Base-by-base conservation (phyloP, 345 rosid species). In the Syzygium grande region DNA sequence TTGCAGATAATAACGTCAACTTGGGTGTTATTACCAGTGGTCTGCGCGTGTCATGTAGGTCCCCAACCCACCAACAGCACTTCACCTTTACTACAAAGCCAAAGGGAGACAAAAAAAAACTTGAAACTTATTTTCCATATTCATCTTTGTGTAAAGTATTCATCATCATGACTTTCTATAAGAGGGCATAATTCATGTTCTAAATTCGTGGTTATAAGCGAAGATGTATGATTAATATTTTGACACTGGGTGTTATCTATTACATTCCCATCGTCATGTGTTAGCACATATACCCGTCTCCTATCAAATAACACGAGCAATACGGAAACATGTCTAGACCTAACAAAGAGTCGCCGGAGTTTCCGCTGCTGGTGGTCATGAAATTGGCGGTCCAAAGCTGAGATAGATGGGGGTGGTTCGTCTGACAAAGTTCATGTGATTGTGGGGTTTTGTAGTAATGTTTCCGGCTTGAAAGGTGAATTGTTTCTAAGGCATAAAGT, bases 341-440 rank as follows among this genome's bases (percentile, higher is more conserved):
- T 19, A 73, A 19, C 7, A 73, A 73, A 46, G 22, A 34, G 46
- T 68, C 12, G 46, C 46, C 46, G 46, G 79, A 68, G 79, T 34
- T 11, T 17, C 46, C 46, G 8, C 46, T 21, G 1, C 9, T 3
- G 46, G 46, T 6, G 41, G 23, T 34, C 43, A 15, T 68, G 79
- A 68, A 61, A 68, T 30, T 46, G 23, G 23, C 23, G 23, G 46
- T 30, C 25, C 79, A 34, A 68, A 68, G 46, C 79, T 34, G 46
- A 68, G 79, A 68, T 68, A 6, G 79, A 68, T 9, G 43, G 3
- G 77, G 23, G 5, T 9, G 38, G 84, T 14, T 52, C 41, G 3
- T 68, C 89, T 88, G 89, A 88, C 89, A 85, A 61, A 85, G 34
- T 46, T 85, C 90, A 88, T 86, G 90, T 88, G 90, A 79, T 22